phyloP scores from a whole-genome alignment of 257 asterid species.

The Perilla frutescens region DNA sequence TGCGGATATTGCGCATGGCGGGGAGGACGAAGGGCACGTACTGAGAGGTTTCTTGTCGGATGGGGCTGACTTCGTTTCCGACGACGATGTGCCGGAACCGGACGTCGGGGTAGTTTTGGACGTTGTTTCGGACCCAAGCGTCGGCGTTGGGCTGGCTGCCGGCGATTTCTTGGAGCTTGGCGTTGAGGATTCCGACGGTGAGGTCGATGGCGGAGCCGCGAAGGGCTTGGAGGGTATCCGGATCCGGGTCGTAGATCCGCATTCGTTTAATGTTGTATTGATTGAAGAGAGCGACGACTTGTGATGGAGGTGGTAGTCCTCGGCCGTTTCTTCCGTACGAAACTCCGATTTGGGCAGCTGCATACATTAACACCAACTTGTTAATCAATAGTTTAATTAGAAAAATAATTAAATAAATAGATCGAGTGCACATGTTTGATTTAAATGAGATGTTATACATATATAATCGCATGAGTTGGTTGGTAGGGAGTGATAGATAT shows the following conservation, averaged over 20 bases:
- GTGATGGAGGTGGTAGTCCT: conserved; percentile 35
- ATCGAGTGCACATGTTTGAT: too few species aligned
- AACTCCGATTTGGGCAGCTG: conserved; percentile 44
- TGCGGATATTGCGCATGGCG: conserved; percentile 33
- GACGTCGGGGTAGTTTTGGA: conserved; percentile 22
- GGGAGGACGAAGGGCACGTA: conserved; percentile 28
- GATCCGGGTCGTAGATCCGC: conserved; percentile 44
- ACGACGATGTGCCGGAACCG: conserved; percentile 33
- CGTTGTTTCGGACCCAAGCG: conserved; percentile 45
- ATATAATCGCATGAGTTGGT: too few species aligned
- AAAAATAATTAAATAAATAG: too few species aligned
- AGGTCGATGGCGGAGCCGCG: conserved; percentile 46
- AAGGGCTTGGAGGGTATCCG: conserved; percentile 37
- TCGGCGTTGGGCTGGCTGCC: conserved; percentile 35
- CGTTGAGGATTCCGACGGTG: conserved; percentile 40
- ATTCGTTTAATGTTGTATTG: conserved; percentile 39
- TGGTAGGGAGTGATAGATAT: too few species aligned
- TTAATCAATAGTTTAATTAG: too few species aligned
- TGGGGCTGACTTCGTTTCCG: conserved; percentile 49
- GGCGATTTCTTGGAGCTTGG: conserved; percentile 26
- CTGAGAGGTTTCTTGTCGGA: conserved; percentile 7
- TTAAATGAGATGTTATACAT: too few species aligned
- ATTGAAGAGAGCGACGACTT: conserved; percentile 37
- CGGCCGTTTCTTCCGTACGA: conserved; percentile 37
- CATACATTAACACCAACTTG: neutral